Evolutionary conservation across 2,329 filamentous ascomycete species (phyloP), one percentile per base, ranked within the genome.

Genomic region (Alternaria sp.): DNA sequence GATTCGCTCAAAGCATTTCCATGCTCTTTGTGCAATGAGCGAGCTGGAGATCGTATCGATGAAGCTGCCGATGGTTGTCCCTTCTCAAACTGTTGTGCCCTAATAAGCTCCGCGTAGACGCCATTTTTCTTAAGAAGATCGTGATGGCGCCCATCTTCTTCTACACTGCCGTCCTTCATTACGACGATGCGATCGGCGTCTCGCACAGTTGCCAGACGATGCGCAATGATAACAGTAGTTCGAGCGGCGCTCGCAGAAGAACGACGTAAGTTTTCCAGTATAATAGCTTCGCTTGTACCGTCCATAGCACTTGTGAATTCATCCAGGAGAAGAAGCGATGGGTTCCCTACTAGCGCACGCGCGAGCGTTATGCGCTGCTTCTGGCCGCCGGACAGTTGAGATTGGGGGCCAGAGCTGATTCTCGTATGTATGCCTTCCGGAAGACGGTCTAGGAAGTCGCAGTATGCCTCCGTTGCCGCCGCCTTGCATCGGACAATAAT

Each of bases 381-480:
- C 49, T 78, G 76, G 13, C 76, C 76, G 23, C 76, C 76, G 23
- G 76, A 78, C 4, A 77, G 68, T 56, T 72, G 72, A 5, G 72
- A 71, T 23, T 72, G 71, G 34, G 72, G 68, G 3, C 71, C 72
- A 11, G 73, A 65, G n/a, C 75, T 71, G 45, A 77, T 69, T 10
- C 58, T 61, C 14, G 74, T 77, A 26, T 75, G 52, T 7, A 76
- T 67, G 6, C 75, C 76, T 41, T 78, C 63, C 4, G 76, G 74
- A 6, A 78, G 68, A 21, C 68, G 63, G 23, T 71, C 68, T 13
- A 78, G 59, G 54, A 78, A 78, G 34, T 78, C 75, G 41, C 72
- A 75, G 71, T 89, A 85, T 2, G 88, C 87, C 34, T 88, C 79
- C 8, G 73, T 75, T 2, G 85, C 83, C 9, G 87, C 84, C 33